phyloP scores from a whole-genome alignment of 2,329 filamentous ascomycete species.

The Diaporthe longicolla region DNA sequence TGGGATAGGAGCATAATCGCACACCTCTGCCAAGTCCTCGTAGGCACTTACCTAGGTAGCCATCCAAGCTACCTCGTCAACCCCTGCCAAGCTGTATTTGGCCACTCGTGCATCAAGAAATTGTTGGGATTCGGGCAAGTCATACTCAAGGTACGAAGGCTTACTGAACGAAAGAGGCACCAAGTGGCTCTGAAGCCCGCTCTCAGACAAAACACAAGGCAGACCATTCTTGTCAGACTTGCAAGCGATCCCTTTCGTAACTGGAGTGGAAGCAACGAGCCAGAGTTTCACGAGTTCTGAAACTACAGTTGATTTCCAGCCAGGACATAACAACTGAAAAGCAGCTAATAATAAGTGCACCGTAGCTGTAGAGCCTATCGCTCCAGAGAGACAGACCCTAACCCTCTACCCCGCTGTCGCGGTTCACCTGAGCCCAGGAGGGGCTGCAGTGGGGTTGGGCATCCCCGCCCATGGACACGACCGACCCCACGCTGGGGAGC shows the following conservation, averaged over 20 bases:
- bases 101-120: too few species aligned
- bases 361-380: too few species aligned
- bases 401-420: not conserved
- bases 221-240: too few species aligned
- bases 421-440: not conserved
- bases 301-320: too few species aligned
- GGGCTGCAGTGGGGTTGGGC: not conserved
- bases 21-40: not conserved
- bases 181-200: not conserved
- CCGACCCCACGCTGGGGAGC: constrained; percentile 34
- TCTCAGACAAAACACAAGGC: not conserved
- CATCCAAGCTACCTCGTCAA: not conserved
- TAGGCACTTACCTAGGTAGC: not conserved
- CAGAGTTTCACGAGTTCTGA: too few species aligned
- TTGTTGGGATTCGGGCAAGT: accelerated
- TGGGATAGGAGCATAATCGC: not conserved
- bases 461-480: constrained; percentile 6
- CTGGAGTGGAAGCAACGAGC: too few species aligned
- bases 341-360: too few species aligned
- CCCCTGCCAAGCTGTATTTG: too few species aligned
- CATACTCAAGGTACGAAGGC: not conserved
- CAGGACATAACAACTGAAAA: too few species aligned
- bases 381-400: not conserved
- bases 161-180: too few species aligned
- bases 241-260: too few species aligned